Evolutionary conservation across 805 yeast species (phyloP).

Genomic region (Kodamaea leandrae): DNA sequence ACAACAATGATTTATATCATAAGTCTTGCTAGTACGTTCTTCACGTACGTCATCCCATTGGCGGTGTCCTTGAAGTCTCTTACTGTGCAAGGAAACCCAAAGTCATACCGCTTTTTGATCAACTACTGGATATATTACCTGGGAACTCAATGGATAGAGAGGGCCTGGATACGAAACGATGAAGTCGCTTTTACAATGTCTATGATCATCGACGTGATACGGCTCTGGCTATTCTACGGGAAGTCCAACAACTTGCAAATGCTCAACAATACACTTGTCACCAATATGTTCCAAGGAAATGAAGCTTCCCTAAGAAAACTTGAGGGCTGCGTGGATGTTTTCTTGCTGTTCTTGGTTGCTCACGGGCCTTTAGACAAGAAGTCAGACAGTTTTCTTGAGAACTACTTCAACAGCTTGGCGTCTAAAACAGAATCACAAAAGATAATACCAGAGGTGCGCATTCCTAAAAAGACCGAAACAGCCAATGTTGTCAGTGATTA

Average conservation of each 20-base stretch:
- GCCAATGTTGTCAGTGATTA: neutral
- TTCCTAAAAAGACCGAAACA: neutral
- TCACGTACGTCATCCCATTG: slow-evolving; percentile 13
- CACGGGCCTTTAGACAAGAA: neutral
- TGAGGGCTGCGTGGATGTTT: neutral
- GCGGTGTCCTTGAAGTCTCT: slow-evolving; percentile 13
- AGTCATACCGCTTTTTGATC: slow-evolving; percentile 13
- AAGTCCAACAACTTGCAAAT: slow-evolving; percentile 9
- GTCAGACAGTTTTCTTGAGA: slow-evolving; percentile 1
- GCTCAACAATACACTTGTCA: slow-evolving; percentile 9
- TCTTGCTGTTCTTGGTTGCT: slow-evolving; percentile 1
- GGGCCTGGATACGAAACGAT: slow-evolving; percentile 2
- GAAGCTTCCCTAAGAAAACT: neutral
- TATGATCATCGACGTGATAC: slow-evolving; percentile 1
- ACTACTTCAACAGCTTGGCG: slow-evolving; percentile 5
- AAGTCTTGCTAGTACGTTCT: neutral
- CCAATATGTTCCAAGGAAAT: slow-evolving; percentile 5
- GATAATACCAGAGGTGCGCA: neutral
- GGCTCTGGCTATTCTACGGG: slow-evolving; percentile 16
- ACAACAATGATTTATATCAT: slow-evolving; percentile 1
- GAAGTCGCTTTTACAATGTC: neutral
- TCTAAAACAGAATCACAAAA: neutral
- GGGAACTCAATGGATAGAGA: slow-evolving; percentile 5
- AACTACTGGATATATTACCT: slow-evolving; percentile 18
- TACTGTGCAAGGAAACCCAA: slow-evolving; percentile 5